A percentile compares a stretch with the other conserved stretches of the same genome.
phyloP scores from a whole-genome alignment of 768 basidiomycete genomes.

The Leccinum olivaceopallidum region DNA sequence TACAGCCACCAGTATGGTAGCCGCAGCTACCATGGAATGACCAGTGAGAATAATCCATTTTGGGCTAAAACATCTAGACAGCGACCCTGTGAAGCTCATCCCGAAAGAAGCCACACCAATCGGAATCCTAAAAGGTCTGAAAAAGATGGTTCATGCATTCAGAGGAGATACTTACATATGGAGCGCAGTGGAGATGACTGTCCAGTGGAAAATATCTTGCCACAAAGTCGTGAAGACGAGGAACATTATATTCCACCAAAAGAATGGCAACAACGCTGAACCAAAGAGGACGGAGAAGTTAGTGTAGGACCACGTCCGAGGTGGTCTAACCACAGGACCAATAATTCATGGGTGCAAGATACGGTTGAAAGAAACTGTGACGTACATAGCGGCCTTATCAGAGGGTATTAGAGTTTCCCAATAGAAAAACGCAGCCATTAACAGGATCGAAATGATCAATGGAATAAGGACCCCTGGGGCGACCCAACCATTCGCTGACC shows the following conservation, averaged over 20 bases:
- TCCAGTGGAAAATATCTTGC: constrained; percentile 46
- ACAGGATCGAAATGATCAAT: constrained; percentile 44
- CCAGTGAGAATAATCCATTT: constrained; percentile 51
- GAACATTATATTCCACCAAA: constrained; percentile 43
- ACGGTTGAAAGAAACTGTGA: background rate
- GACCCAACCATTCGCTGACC: constrained; percentile 51
- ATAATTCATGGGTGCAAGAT: background rate
- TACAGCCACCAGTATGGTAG: constrained; percentile 43
- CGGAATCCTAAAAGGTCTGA: constrained; percentile 36
- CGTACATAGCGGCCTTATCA: constrained; percentile 45
- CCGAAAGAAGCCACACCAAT: constrained; percentile 41
- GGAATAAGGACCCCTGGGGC: constrained; percentile 45
- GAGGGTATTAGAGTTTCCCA: constrained; percentile 46
- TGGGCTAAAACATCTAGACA: constrained; percentile 37
- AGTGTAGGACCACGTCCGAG: constrained; percentile 41
- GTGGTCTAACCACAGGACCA: constrained; percentile 32
- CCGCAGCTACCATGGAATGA: constrained; percentile 36
- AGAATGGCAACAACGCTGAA: constrained; percentile 39
- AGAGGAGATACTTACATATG: constrained; percentile 35
- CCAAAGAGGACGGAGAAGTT: constrained; percentile 43
- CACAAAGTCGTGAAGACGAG: constrained; percentile 39
- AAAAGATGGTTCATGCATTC: background rate
- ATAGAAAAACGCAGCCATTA: constrained; percentile 46
- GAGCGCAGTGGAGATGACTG: constrained; percentile 37
- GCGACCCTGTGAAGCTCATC: constrained; percentile 39